phyloP scores from a whole-genome alignment of 345 rosid species.

The Ailanthus altissimus region DNA sequence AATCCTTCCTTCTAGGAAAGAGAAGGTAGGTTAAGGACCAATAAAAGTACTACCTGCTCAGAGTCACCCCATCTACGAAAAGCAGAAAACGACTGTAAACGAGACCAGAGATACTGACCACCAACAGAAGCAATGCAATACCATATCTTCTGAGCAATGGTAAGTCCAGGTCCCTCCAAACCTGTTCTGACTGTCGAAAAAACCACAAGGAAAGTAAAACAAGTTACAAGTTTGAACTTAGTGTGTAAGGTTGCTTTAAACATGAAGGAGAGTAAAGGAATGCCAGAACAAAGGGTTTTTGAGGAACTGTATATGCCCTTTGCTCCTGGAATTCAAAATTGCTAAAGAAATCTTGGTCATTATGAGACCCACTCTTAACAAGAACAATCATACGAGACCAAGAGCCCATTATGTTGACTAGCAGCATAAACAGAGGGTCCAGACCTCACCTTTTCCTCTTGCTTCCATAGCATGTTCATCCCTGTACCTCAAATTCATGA shows the following conservation, averaged over 20 bases:
- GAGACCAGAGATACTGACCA: constrained; percentile 92
- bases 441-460: constrained; percentile 55
- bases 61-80: constrained; percentile 98
- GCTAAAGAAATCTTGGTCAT: neutral
- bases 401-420: constrained; percentile 5
- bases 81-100: constrained; percentile 90
- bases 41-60: constrained; percentile 56
- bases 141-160: constrained; percentile 83
- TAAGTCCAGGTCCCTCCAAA: constrained; percentile 92
- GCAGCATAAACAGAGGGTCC: constrained; percentile 23
- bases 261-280: neutral
- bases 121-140: constrained; percentile 92
- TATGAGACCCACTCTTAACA: neutral
- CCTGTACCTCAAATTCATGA: constrained; percentile 89
- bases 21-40: no score
- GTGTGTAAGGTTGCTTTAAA: neutral
- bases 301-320: neutral
- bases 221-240: neutral
- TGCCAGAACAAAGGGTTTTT: neutral
- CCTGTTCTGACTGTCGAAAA: constrained; percentile 79
- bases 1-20: neutral
- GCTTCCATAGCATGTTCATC: constrained; percentile 65
- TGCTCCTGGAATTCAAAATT: neutral
- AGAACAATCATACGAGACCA: neutral
- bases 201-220: neutral